Evolutionary conservation across 805 yeast species (phyloP).

Genomic region (Ogataea siamensis): DNA sequence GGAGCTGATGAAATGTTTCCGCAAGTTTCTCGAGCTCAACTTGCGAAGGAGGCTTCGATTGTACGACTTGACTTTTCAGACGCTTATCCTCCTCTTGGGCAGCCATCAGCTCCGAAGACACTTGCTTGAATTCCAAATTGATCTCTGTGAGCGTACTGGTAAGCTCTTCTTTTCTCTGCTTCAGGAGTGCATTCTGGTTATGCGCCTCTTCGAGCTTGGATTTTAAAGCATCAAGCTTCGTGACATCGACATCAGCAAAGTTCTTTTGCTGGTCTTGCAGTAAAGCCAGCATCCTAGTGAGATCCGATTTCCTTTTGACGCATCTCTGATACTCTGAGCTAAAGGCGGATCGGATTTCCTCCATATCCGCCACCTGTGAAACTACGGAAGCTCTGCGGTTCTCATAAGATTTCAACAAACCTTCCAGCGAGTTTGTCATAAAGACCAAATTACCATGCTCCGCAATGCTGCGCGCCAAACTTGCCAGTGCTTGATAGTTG

Average conservation of each 20-base stretch:
- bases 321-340: slow-evolving; percentile 25
- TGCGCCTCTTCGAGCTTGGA: not conserved
- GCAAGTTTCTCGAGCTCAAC: slow-evolving; percentile 15
- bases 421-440: slow-evolving; percentile 28
- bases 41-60: slow-evolving; percentile 20
- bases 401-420: slow-evolving; percentile 29
- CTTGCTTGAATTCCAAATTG: not conserved
- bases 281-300: slow-evolving; percentile 17
- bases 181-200: slow-evolving; percentile 1
- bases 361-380: slow-evolving; percentile 22
- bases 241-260: slow-evolving; percentile 12
- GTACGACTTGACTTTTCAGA: slow-evolving; percentile 8
- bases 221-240: slow-evolving; percentile 11
- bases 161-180: not conserved
- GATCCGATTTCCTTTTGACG: slow-evolving; percentile 22
- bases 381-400: slow-evolving; percentile 22
- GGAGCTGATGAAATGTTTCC: slow-evolving; percentile 11
- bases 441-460: slow-evolving; percentile 31
- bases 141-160: not conserved
- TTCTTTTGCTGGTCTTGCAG: slow-evolving; percentile 13
- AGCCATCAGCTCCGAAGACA: slow-evolving; percentile 3
- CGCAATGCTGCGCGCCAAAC: slow-evolving; percentile 31
- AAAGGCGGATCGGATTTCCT: slow-evolving; percentile 26
- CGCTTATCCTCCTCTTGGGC: slow-evolving; percentile 5
- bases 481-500: slow-evolving; percentile 33